Conservation (phyloP, 1,284 basidiomycete species). For the Mrakiaceae sp. region DNA sequence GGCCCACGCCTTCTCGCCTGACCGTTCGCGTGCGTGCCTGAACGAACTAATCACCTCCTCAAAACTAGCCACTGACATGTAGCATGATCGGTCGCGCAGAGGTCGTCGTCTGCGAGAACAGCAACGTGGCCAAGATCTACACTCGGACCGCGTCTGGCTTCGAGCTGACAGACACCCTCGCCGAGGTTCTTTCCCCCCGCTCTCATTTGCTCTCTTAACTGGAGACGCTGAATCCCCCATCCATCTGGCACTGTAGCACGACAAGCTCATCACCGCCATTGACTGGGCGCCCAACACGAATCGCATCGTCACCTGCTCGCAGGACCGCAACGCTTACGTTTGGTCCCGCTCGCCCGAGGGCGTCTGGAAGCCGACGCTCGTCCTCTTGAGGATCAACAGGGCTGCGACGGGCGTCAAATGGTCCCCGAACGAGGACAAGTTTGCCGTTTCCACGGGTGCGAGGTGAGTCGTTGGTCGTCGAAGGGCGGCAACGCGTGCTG, state of each 20-base stretch:
- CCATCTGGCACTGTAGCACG: constrained; percentile 53
- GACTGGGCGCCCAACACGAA: constrained; percentile 97
- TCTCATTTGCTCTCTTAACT: not conserved
- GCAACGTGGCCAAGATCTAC: constrained; percentile 79
- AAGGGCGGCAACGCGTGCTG: not conserved
- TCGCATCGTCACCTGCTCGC: constrained; percentile 94
- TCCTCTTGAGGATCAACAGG: constrained; percentile 85
- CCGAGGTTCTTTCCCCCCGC: constrained; percentile 52
- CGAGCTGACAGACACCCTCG: constrained; percentile 64
- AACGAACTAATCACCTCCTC: constrained; percentile 3
- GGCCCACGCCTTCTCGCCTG: constrained; percentile 83
- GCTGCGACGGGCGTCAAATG: constrained; percentile 92
- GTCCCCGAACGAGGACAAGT: constrained; percentile 97
- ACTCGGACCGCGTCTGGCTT: constrained; percentile 53
- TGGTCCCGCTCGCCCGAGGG: constrained; percentile 74
- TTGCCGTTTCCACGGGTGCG: constrained; percentile 94
- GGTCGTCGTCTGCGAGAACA: constrained; percentile 84
- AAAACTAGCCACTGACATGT: constrained; percentile 15
- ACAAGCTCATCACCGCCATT: constrained; percentile 95
- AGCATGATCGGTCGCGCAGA: constrained; percentile 40
- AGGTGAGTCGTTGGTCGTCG: constrained; percentile 42
- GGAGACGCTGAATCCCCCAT: no score
- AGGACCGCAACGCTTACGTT: constrained; percentile 98
- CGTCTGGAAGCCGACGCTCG: constrained; percentile 94
- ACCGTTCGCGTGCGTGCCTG: constrained; percentile 59